These are phyloP conservation scores for Fragaria nilgerrensis DNA, from an alignment of 306 rosid species.

Conservation along the genomic window DNA sequence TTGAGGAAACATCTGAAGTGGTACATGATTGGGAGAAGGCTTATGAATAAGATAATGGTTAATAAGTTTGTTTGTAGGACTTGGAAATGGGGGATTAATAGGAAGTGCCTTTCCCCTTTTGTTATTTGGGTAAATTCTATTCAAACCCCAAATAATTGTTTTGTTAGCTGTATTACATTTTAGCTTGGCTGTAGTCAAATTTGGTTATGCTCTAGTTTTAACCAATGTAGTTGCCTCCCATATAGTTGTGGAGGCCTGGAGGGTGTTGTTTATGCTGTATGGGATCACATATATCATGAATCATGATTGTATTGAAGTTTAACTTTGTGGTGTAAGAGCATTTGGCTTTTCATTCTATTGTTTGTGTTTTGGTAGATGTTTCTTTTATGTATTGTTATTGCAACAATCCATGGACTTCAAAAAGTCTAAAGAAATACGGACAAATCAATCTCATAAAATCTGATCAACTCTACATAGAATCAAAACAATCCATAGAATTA, in stretches of 20 bases:
- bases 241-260: not conserved
- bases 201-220: too few relatives aligned
- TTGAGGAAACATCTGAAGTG: conserved; percentile 50
- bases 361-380: too few relatives aligned
- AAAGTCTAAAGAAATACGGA: too few relatives aligned
- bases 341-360: not conserved
- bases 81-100: conserved; percentile 14
- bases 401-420: too few relatives aligned
- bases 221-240: not conserved
- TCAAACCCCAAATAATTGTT: not conserved
- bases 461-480: too few relatives aligned
- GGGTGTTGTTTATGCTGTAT: not conserved
- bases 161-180: not conserved
- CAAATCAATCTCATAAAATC: too few relatives aligned
- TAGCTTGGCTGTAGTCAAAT: not conserved
- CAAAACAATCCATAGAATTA: too few relatives aligned
- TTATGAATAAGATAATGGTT: conserved; percentile 36
- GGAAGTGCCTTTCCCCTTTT: conserved; percentile 9
- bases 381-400: too few relatives aligned
- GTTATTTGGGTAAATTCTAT: conserved; percentile 26
- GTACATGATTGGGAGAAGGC: conserved; percentile 93
- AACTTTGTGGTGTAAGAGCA: not conserved
- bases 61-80: conserved; percentile 8
- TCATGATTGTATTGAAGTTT: not conserved
- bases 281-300: not conserved